phyloP scores from a whole-genome alignment of 768 basidiomycete species.

The Trametes maxima region DNA sequence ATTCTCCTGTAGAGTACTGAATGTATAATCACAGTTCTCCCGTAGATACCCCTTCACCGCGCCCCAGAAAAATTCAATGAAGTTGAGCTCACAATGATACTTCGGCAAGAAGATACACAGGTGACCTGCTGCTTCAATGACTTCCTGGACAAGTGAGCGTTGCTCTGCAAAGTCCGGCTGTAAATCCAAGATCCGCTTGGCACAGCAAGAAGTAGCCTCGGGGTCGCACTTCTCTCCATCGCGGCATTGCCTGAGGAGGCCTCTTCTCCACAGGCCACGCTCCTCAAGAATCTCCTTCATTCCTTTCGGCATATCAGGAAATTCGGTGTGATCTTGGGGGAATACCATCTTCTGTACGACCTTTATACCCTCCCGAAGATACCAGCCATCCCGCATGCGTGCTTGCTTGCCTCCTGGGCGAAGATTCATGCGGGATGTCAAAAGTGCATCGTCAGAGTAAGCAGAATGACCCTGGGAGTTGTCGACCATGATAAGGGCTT shows the following conservation, averaged over 20 bases:
- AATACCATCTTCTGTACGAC: slow-evolving; percentile 40
- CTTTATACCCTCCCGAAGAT: slow-evolving; percentile 31
- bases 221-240: background rate
- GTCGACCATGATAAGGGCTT: slow-evolving; percentile 42
- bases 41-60: no score
- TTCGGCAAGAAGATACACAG: no score
- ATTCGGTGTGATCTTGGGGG: slow-evolving; percentile 35
- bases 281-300: slow-evolving; percentile 36
- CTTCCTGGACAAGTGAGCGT: no score
- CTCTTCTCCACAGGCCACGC: slow-evolving; percentile 27
- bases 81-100: no score
- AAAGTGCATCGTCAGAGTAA: slow-evolving; percentile 41
- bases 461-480: slow-evolving; percentile 46
- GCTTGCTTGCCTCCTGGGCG: slow-evolving; percentile 44
- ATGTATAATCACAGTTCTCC: no score
- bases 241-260: slow-evolving; percentile 12
- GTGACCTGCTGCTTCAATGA: no score
- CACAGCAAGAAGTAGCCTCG: slow-evolving; percentile 32
- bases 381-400: slow-evolving; percentile 34
- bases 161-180: slow-evolving; percentile 39
- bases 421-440: slow-evolving; percentile 39
- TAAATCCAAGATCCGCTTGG: slow-evolving; percentile 29
- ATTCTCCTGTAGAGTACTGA: no score
- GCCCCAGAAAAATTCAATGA: no score
- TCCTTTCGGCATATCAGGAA: slow-evolving; percentile 36